Base-by-base conservation (phyloP, 1,284 basidiomycete species). In the Sporisorium iseilematis-ciliati region DNA sequence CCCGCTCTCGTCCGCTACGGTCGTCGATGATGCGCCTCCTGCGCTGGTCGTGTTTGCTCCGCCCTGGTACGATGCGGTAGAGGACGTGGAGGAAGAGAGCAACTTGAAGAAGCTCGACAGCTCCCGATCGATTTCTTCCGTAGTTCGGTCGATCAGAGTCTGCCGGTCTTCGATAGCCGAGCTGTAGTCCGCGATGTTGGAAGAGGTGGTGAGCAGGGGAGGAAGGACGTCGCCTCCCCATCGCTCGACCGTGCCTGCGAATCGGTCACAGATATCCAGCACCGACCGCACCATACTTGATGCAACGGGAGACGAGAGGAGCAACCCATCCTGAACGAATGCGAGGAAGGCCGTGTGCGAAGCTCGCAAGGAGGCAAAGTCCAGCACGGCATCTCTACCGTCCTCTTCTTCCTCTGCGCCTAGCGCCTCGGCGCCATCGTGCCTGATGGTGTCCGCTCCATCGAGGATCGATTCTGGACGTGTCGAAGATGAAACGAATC, bases 221-320 rank as follows among this genome's bases (percentile, higher is more conserved):
- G 94, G 94, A 1, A 95, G 87, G 3, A 95, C 90, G 81, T 95
- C 93, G 0, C 93, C 94, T n/a, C 92, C 92, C 94, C 94, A 96
- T 51, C 93, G 87, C 85, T 95, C 93, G 0, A 95, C 89, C 65
- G 93, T 89, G 8, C 90, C 91, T 79, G 64, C 70, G 35, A 96
- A 93, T 8, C 90, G 88, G 82, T 93, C 92, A 83, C 93, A 95
- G 3, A 91, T 88, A 72, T 93, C 92, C 55, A 95, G 87, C 58
- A 95, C 90, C 45, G 90, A 88, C 14, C 91, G 87, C 46, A 91
- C 89, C 1, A 89, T 85, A 7, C 91, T 90, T 16, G 93, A 86
- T 1, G 88, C 86, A 0, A 89, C 83, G 74, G 93, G 92, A 3
- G 91, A 89, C 38, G 65, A 67, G 20, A 96, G 87, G 23, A 96